Evolutionary conservation across 2,329 filamentous ascomycete species (phyloP).

Genomic region (Mariannaea elegans): DNA sequence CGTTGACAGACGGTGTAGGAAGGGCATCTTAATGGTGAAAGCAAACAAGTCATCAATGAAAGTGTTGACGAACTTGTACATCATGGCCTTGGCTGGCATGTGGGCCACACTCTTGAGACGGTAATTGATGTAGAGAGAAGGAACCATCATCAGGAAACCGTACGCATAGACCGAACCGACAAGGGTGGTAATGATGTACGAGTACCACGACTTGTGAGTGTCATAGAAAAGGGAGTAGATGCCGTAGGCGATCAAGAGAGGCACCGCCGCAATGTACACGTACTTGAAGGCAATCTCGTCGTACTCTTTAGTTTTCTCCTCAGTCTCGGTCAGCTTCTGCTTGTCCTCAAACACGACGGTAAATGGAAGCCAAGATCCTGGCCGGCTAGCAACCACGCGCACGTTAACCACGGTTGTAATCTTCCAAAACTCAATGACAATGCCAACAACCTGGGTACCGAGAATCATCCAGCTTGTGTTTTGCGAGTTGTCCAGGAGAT

Average conservation of each 20-base stretch:
- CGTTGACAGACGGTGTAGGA: constrained; percentile 90
- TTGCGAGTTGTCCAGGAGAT: constrained; percentile 95
- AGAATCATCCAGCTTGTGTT: constrained; percentile 99
- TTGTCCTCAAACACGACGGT: constrained; percentile 92
- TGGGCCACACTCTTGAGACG: constrained; percentile 93
- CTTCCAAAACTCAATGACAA: constrained; percentile 82
- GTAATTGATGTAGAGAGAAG: constrained; percentile 98
- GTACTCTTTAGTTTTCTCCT: constrained; percentile 98
- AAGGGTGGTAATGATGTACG: constrained; percentile 91
- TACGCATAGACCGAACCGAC: constrained; percentile 98
- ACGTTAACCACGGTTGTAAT: constrained; percentile 95
- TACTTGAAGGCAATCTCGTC: constrained; percentile 98
- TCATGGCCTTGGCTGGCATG: constrained; percentile 97
- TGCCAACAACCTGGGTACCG: constrained; percentile 87
- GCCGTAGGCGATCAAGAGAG: constrained; percentile 88
- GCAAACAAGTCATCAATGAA: constrained; percentile 99
- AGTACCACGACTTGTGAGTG: constrained; percentile 97
- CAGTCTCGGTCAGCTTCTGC: constrained; percentile 92
- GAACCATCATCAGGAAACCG: constrained; percentile 99
- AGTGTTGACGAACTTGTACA: constrained; percentile 97
- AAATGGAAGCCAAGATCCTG: constrained; percentile 80
- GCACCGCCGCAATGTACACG: constrained; percentile 91
- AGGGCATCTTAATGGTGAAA: constrained; percentile 99
- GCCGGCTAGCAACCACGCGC: constrained; percentile 73
- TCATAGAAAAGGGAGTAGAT: constrained; percentile 93